Percentiles rank a stretch among this genome's conserved stretches.
Conservation (phyloP, 441 rosid species). For the Erodium texanum region DNA sequence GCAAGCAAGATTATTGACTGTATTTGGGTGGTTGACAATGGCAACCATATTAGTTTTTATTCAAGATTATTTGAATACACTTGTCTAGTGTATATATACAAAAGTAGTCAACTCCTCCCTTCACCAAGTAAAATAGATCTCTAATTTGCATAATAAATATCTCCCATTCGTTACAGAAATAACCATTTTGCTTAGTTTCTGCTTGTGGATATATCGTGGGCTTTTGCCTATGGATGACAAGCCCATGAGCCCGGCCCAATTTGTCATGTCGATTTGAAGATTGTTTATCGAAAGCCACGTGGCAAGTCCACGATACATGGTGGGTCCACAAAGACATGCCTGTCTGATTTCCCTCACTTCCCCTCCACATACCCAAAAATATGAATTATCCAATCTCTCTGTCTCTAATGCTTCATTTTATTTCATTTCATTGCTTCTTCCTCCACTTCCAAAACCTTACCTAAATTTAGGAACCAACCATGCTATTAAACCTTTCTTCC, state of each 20-base stretch:
- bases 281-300: background rate
- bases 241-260: background rate
- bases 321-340: no score
- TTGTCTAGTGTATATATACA: no score
- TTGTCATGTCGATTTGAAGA: background rate
- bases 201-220: background rate
- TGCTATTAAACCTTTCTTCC: conserved; percentile 42
- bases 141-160: no score
- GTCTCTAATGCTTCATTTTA: background rate
- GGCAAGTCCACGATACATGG: background rate
- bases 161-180: no score
- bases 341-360: conserved; percentile 22
- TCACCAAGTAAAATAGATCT: no score
- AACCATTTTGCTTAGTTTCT: no score
- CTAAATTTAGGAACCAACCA: conserved; percentile 24
- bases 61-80: no score
- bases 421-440: background rate
- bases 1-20: no score
- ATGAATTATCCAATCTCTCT: conserved; percentile 32
- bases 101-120: no score
- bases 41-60: no score
- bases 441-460: conserved; percentile 9
- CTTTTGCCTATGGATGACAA: background rate
- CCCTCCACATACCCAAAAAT: conserved; percentile 44
- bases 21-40: no score